These are phyloP conservation scores for Cyanodermella asteris DNA, from an alignment of 2,329 filamentous ascomycete genomes.

Conservation along the genomic window DNA sequence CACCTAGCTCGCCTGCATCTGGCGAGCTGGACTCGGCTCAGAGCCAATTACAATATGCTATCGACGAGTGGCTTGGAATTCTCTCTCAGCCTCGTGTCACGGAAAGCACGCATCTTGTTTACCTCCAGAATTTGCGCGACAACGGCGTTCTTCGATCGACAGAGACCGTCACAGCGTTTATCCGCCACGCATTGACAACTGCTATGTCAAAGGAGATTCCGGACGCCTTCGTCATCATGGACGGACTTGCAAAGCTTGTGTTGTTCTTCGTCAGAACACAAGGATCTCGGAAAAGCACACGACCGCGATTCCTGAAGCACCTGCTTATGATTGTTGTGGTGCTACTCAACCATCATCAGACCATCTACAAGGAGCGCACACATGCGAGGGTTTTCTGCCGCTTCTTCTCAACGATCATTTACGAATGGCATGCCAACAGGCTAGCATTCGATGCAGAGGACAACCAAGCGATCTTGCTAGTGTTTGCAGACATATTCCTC, in stretches of 20 bases:
- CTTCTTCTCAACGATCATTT: conserved; percentile 63
- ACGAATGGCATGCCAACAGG: conserved; percentile 45
- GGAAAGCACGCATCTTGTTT: conserved; percentile 29
- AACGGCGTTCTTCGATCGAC: too few species aligned
- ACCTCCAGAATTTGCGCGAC: too few species aligned
- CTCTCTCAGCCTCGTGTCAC: too few species aligned
- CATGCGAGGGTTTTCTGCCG: conserved; percentile 83
- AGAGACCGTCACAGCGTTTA: too few species aligned
- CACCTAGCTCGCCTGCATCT: neutral
- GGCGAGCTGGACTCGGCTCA: neutral
- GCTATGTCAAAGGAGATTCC: conserved; percentile 15
- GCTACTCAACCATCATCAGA: conserved; percentile 66
- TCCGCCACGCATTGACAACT: too few species aligned
- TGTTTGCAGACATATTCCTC: conserved; percentile 48
- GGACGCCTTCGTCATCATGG: conserved; percentile 41
- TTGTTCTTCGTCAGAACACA: conserved; percentile 54
- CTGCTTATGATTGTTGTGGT: too few species aligned
- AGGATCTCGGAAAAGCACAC: too few species aligned
- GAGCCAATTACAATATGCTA: too few species aligned
- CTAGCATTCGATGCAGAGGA: conserved; percentile 40
- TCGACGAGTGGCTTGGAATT: too few species aligned
- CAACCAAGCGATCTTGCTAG: conserved; percentile 46
- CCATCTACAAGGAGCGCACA: conserved; percentile 58
- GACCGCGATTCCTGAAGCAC: too few species aligned
- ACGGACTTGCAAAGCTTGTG: conserved; percentile 66